phyloP scores from a whole-genome alignment of 75 land plant species.

The Adiantum capillusveneris region DNA sequence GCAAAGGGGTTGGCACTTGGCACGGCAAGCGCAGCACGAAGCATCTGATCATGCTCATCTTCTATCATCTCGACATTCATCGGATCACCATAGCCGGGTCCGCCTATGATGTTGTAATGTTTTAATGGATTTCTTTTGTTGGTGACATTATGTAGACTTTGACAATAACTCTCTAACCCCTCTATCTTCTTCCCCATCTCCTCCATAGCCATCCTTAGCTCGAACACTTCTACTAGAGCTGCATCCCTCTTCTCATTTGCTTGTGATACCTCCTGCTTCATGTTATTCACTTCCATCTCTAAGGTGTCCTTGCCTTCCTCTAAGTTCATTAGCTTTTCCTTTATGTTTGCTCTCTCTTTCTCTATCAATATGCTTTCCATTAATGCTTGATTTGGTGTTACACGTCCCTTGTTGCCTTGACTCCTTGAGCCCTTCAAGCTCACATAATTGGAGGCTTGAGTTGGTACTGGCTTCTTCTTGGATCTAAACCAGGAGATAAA shows the following conservation, averaged over 20 bases:
- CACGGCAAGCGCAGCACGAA: constrained; percentile 9
- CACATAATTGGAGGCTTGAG: not conserved
- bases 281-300: constrained; percentile 33
- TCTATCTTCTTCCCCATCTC: constrained; percentile 46
- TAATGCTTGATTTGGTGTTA: too few species aligned
- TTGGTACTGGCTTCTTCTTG: not conserved
- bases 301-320: constrained; percentile 18
- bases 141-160: constrained; percentile 46
- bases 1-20: constrained; percentile 31
- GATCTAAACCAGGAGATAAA: constrained; percentile 2
- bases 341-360: constrained; percentile 1
- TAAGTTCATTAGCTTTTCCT: not conserved
- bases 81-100: constrained; percentile 2
- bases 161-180: constrained; percentile 52
- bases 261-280: constrained; percentile 53
- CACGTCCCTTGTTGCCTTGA: too few species aligned
- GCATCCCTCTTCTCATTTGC: constrained; percentile 60
- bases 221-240: constrained; percentile 59
- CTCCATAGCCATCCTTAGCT: constrained; percentile 57
- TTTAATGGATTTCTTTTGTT: constrained; percentile 22
- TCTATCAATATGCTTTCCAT: too few species aligned
- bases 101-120: constrained; percentile 6
- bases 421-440: too few species aligned
- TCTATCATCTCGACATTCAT: constrained; percentile 17
- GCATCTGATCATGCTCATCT: constrained; percentile 16